Evolutionary conservation across 2,329 filamentous ascomycete species (phyloP).

Genomic region (Sporothrix sp.): DNA sequence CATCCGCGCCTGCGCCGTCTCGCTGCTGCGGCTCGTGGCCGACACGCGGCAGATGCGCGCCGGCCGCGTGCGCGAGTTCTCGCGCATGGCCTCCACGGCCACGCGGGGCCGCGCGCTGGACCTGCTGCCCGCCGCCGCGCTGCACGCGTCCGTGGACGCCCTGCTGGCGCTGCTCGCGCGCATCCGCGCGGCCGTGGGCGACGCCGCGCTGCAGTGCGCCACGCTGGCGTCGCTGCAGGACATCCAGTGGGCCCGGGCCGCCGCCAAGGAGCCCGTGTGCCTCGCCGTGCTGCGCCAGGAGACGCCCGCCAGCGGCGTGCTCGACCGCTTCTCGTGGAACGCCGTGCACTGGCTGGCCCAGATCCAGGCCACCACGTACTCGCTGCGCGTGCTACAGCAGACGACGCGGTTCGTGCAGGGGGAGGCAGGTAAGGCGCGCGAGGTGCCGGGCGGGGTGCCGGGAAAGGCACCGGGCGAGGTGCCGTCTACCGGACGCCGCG

Average conservation of each 20-base stretch:
- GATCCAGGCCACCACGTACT: constrained; percentile 51
- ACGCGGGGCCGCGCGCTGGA: constrained; percentile 25
- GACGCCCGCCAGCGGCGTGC: constrained; percentile 21
- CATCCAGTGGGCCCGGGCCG: constrained; percentile 23
- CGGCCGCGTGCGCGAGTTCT: constrained; percentile 30
- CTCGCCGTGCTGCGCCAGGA: constrained; percentile 23
- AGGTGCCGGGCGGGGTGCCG: no score
- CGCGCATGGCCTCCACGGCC: constrained; percentile 25
- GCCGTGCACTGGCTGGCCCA: constrained; percentile 53
- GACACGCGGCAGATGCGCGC: constrained; percentile 9
- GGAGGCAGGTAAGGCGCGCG: no score
- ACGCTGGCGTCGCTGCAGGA: constrained; percentile 30
- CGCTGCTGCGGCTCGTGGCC: constrained; percentile 22
- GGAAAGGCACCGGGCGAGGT: no score
- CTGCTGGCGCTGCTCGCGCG: constrained; percentile 21
- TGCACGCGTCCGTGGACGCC: constrained; percentile 18
- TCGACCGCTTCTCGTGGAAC: constrained; percentile 40
- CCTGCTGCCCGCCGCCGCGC: constrained; percentile 19
- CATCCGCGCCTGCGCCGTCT: constrained; percentile 30
- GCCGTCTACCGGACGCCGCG: no score
- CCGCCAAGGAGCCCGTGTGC: constrained; percentile 25
- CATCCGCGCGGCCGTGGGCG: constrained; percentile 16
- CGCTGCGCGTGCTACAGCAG: constrained; percentile 46
- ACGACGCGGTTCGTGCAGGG: constrained; percentile 29
- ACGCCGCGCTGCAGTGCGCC: constrained; percentile 24